Evolutionary conservation across 345 rosid species (phyloP).

Genomic region (Alliaria petiolata): DNA sequence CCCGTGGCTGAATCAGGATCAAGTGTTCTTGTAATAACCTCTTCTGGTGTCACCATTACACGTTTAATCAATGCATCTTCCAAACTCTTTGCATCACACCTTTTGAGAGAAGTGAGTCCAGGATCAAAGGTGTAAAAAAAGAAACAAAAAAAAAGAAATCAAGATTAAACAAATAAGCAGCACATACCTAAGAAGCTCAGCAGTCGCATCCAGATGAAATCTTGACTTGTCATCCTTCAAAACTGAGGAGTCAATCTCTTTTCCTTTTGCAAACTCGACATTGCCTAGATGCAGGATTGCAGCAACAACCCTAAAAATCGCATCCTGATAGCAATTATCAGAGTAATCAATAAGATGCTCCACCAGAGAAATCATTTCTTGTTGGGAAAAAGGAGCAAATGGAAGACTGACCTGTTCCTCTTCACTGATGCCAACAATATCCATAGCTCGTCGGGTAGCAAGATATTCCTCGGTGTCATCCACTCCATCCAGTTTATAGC

Average conservation of each 20-base stretch:
- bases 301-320: constrained; percentile 94
- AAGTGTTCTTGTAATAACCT: constrained; percentile 93
- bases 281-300: constrained; percentile 95
- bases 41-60: constrained; percentile 99
- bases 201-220: constrained; percentile 73
- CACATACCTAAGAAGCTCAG: constrained; percentile 86
- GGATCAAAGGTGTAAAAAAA: constrained; percentile 15
- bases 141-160: constrained; percentile 20
- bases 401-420: constrained; percentile 80
- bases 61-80: constrained; percentile 97
- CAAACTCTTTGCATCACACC: constrained; percentile 86
- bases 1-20: constrained; percentile 79
- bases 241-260: constrained; percentile 86
- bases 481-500: constrained; percentile 79
- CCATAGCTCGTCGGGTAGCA: constrained; percentile 99
- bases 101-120: constrained; percentile 29
- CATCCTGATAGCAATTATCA: constrained; percentile 59
- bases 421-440: constrained; percentile 92
- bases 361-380: constrained; percentile 8
- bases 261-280: constrained; percentile 86
- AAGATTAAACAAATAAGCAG: constrained; percentile 9
- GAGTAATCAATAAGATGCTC: constrained; percentile 20
- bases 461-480: constrained; percentile 87
- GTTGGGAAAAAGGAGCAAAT: constrained; percentile 10
- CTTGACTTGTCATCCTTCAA: constrained; percentile 88